phyloP scores from a whole-genome alignment of 1,139 yeast species.

The Entelexis paramagnoliae region DNA sequence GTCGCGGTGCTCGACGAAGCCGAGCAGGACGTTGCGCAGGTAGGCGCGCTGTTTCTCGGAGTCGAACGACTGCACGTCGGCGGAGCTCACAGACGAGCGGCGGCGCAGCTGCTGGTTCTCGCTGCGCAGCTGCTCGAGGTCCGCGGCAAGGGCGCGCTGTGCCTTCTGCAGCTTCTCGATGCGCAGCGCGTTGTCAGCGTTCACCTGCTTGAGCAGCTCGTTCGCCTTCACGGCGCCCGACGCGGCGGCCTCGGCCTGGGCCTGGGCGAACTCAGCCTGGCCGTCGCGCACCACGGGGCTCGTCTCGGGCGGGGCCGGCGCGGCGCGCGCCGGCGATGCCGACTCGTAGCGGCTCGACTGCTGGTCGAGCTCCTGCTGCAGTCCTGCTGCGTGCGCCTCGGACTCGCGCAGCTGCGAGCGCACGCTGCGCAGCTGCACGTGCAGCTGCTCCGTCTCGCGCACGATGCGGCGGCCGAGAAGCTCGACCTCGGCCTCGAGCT shows the following conservation, averaged over 20 bases:
- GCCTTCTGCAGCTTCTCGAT: constrained; percentile 42
- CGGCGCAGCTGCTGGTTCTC: constrained; percentile 25
- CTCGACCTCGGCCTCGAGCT: constrained; percentile 47
- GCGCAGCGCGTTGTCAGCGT: constrained; percentile 31
- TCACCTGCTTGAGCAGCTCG: constrained; percentile 29
- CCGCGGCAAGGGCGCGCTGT: constrained; percentile 58
- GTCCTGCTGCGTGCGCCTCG: constrained; percentile 17
- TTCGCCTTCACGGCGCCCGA: constrained; percentile 23
- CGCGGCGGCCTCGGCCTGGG: constrained; percentile 13
- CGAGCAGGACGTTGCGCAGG: constrained; percentile 74
- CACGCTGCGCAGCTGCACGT: constrained; percentile 29
- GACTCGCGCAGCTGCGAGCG: constrained; percentile 17
- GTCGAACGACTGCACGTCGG: constrained; percentile 5
- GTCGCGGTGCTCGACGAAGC: constrained; percentile 85
- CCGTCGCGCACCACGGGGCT: constrained; percentile 20
- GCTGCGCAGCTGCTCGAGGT: constrained; percentile 31
- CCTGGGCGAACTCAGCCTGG: constrained; percentile 21
- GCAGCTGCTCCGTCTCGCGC: constrained; percentile 31
- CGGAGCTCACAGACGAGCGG: neutral
- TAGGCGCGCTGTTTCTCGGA: constrained; percentile 41
- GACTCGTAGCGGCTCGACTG: neutral
- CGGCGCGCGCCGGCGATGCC: constrained; percentile 5
- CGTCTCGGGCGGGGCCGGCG: constrained; percentile 19
- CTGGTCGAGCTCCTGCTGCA: constrained; percentile 26
- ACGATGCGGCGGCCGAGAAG: constrained; percentile 42